These are phyloP conservation scores for Metroxylon sagu DNA, from an alignment of 176 grass and related monocot genomes.

Conservation along the genomic window DNA sequence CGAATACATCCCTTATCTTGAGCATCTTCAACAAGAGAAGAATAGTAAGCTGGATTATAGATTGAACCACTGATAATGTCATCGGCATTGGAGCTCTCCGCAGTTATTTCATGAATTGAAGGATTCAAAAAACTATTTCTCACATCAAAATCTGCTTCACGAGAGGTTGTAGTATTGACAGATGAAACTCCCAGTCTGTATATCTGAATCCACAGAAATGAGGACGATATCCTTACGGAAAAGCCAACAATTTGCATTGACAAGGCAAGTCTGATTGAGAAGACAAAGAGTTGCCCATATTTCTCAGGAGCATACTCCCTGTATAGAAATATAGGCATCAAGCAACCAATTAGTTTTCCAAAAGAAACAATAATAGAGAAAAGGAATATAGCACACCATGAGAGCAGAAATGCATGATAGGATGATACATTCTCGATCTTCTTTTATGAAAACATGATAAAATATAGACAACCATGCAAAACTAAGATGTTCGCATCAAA, in stretches of 20 bases:
- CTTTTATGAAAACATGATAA: too few relatives aligned
- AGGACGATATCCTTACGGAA: conserved; percentile 13
- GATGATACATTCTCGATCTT: too few relatives aligned
- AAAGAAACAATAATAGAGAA: neutral
- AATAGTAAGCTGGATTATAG: neutral
- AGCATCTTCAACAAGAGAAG: too few relatives aligned
- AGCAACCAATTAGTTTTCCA: neutral
- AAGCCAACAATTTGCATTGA: conserved; percentile 22
- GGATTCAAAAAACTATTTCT: conserved; percentile 3
- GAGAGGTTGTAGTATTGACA: neutral
- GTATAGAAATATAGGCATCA: neutral
- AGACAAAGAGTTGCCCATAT: conserved; percentile 12
- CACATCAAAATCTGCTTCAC: conserved; percentile 5
- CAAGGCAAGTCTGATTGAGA: conserved; percentile 21
- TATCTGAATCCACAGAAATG: conserved; percentile 18
- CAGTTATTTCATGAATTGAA: neutral
- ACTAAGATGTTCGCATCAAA: too few relatives aligned
- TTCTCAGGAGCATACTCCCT: conserved; percentile 2
- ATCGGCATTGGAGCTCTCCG: neutral
- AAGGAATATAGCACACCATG: neutral
- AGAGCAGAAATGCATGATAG: neutral
- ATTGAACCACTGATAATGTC: neutral
- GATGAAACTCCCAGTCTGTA: conserved; percentile 10
- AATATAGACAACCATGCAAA: too few relatives aligned
- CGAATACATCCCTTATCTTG: too few relatives aligned